Percentiles rank a stretch among this genome's conserved stretches.
Conservation (phyloP, 164 flowering plant genomes). For the Stephania cephalantha region DNA sequence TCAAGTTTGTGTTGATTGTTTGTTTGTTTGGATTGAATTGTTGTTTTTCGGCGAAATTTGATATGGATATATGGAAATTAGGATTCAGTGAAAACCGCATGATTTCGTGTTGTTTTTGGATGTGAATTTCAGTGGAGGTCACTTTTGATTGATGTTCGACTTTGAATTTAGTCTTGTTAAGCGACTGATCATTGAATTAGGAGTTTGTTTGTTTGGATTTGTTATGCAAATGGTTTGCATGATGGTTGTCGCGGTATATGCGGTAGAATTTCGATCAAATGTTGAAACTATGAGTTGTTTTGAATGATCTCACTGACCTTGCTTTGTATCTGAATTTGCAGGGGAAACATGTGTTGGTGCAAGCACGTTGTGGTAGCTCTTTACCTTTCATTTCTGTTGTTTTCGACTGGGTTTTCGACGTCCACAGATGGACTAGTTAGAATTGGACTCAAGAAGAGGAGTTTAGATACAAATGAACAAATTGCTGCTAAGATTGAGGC, state of each 20-base stretch:
- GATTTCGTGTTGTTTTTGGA: no score
- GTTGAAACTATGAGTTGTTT: background rate
- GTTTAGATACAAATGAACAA: constrained; percentile 26
- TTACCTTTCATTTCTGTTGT: constrained; percentile 27
- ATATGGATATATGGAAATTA: background rate
- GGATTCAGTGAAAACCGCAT: background rate
- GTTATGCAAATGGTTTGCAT: background rate
- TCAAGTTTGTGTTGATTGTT: background rate
- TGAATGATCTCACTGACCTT: background rate
- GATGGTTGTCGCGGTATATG: background rate
- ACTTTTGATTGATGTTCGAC: background rate
- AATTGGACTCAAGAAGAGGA: constrained; percentile 55
- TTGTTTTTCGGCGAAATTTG: background rate
- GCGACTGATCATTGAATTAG: background rate
- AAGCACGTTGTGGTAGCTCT: constrained; percentile 18
- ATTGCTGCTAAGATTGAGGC: constrained; percentile 19
- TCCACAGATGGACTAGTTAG: constrained; percentile 44
- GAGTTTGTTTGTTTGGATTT: background rate
- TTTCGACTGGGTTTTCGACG: constrained; percentile 22
- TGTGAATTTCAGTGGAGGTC: background rate
- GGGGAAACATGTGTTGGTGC: constrained; percentile 33
- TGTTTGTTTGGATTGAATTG: no score
- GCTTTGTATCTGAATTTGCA: constrained; percentile 8
- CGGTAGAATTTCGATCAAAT: background rate
- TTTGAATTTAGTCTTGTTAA: background rate